These are phyloP conservation scores for Wickerhamiella alocasiicola DNA, from an alignment of 805 yeast species.

Conservation along the genomic window DNA sequence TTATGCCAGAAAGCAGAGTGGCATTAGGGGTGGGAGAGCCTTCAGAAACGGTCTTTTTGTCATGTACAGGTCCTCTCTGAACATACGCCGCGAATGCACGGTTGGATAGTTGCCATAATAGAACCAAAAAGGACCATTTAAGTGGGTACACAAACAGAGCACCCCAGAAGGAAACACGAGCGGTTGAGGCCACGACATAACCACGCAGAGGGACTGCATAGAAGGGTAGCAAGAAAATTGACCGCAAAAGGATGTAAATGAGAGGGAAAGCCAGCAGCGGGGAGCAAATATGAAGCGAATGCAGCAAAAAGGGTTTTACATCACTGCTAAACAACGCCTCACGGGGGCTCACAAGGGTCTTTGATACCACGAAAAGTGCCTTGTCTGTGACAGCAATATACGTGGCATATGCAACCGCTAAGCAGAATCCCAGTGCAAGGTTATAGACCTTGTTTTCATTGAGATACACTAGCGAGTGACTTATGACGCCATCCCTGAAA, in stretches of 20 bases:
- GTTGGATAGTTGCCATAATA: slow-evolving; percentile 23
- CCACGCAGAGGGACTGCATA: not conserved
- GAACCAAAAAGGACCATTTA: slow-evolving; percentile 16
- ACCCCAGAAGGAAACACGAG: slow-evolving; percentile 1
- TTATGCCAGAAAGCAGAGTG: slow-evolving; percentile 30
- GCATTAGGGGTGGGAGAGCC: slow-evolving; percentile 27
- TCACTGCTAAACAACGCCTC: not conserved
- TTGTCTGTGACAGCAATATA: not conserved
- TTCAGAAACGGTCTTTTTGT: slow-evolving; percentile 23
- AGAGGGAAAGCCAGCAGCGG: slow-evolving; percentile 5
- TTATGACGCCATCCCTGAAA: not conserved
- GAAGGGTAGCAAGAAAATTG: not conserved
- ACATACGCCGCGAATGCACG: slow-evolving; percentile 25
- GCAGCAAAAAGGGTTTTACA: not conserved
- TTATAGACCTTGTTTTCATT: slow-evolving; percentile 5
- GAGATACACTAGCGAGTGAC: slow-evolving; percentile 6
- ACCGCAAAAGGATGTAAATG: slow-evolving; percentile 7
- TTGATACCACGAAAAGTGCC: not conserved
- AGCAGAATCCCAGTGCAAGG: not conserved
- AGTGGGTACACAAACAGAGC: not conserved
- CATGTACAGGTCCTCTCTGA: slow-evolving; percentile 28
- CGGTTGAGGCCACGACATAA: slow-evolving; percentile 6
- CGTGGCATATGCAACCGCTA: not conserved
- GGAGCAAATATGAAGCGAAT: not conserved
- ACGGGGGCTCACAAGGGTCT: not conserved